Base-by-base conservation (phyloP, 352 stramenopile genomes). In the Pythium phragmiticola region DNA sequence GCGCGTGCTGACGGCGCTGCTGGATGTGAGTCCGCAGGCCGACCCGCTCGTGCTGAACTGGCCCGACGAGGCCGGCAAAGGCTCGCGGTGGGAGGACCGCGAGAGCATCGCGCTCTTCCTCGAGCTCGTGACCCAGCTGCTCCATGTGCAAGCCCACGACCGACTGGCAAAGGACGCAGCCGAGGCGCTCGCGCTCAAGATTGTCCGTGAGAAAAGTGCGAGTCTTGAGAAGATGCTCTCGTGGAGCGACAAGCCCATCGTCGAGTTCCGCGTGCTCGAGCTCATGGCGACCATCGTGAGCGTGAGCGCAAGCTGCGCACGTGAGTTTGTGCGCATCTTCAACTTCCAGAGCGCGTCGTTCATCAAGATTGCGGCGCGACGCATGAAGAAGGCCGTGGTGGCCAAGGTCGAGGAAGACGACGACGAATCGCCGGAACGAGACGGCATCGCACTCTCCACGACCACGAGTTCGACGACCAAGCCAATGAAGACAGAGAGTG, bases 171-270 rank as follows among this genome's bases (percentile, higher is more conserved):
- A 45, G 4, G 64, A 82, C 34, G 67, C 67, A 13, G 82, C 82
- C 19, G 80, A 95, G 64, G 68, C 69, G 0, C 68, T 92, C n/a
- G 83, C 83, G 41, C 68, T 91, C 41, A 72, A 76, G 37, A 59
- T 94, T 3, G 65, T 93, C 34, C 84, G 82, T 33, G 86, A 92
- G 41, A 92, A 90, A 71, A 74, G 67, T 48, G 61, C 72, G 53
- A 66, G 65, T 37, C 67, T 93, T 4, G 79, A 91, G 61, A 95
- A 90, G 63, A 57, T 87, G 52, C 61, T 95, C 39, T 82, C 80
- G 45, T 95, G 87, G 87, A 93, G 80, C 57, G 87, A 95, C 75
- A 94, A 94, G 70, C 87, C 87, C 14, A 53, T 82, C 16, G 85
- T 95, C 55, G 83, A 89, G 58, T 89, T 81, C 65, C 73, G 80